Conservation (phyloP, 495 filamentous ascomycete genomes). For the Talaromyces ruber region DNA sequence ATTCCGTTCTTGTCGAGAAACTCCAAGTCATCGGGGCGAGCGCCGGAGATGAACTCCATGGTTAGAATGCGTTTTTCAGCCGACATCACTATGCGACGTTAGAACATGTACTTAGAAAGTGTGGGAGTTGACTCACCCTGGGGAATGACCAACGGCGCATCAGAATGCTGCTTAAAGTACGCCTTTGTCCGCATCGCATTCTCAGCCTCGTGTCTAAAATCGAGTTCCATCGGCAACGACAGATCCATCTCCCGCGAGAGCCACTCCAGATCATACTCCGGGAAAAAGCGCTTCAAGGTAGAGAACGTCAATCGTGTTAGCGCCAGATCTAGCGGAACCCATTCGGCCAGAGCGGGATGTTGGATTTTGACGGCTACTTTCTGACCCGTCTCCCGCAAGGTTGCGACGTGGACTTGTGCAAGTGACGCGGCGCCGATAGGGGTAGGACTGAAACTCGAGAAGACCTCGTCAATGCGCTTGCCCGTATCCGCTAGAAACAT, state of each 20-base stretch:
- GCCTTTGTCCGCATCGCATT: slow-evolving; percentile 73
- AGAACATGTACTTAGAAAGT: neutral
- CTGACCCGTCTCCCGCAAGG: slow-evolving; percentile 70
- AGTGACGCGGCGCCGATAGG: slow-evolving; percentile 91
- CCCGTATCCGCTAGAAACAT: slow-evolving; percentile 86
- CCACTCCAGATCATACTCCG: slow-evolving; percentile 96
- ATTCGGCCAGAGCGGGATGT: slow-evolving; percentile 84
- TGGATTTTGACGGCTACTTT: slow-evolving; percentile 98
- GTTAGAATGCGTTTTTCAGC: slow-evolving; percentile 82
- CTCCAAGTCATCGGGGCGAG: slow-evolving; percentile 79
- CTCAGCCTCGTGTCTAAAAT: slow-evolving; percentile 78
- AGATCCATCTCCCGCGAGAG: slow-evolving; percentile 85
- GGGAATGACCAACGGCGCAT: slow-evolving; percentile 77
- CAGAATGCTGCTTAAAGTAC: slow-evolving; percentile 64
- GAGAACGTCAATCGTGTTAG: slow-evolving; percentile 85
- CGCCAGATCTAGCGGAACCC: slow-evolving; percentile 80
- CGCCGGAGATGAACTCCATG: slow-evolving; percentile 88
- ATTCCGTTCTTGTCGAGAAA: slow-evolving; percentile 82
- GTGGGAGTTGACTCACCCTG: slow-evolving; percentile 33
- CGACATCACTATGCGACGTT: slow-evolving; percentile 60
- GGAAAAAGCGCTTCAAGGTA: slow-evolving; percentile 85
- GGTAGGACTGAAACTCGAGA: slow-evolving; percentile 66
- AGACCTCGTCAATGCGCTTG: slow-evolving; percentile 67
- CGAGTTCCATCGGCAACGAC: slow-evolving; percentile 82
- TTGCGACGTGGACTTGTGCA: slow-evolving; percentile 92